Conservation (phyloP, 768 basidiomycete species). For the Kwoniella botswanensis region DNA sequence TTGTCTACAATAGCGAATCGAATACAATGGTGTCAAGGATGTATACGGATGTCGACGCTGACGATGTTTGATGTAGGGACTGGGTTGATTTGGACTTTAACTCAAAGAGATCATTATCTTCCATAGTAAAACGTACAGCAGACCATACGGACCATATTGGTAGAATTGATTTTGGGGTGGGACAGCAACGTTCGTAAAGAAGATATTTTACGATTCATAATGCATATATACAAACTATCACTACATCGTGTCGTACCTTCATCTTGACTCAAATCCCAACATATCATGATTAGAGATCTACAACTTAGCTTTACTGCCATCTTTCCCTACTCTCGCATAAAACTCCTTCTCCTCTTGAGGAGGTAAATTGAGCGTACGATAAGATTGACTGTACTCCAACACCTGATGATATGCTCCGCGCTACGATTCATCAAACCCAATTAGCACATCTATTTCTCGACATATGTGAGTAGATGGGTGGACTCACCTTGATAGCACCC, state of each 20-base stretch:
- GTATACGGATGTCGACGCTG: neutral
- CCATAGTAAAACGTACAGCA: neutral
- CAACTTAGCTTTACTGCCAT: constrained; percentile 18
- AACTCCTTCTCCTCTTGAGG: constrained; percentile 41
- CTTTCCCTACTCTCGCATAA: constrained; percentile 31
- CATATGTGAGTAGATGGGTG: too few relatives aligned
- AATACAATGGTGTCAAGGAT: neutral
- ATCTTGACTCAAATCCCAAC: too few relatives aligned
- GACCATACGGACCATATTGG: too few relatives aligned
- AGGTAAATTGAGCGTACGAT: constrained; percentile 34
- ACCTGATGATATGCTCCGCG: constrained; percentile 35
- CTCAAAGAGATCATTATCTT: constrained; percentile 31
- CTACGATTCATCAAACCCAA: constrained; percentile 4
- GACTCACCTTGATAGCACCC: constrained; percentile 54
- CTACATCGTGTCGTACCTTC: too few relatives aligned
- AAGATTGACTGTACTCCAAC: constrained; percentile 33
- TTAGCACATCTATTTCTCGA: too few relatives aligned
- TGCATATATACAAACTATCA: neutral
- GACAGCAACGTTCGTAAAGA: too few relatives aligned
- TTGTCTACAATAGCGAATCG: too few relatives aligned
- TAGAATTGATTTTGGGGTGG: too few relatives aligned
- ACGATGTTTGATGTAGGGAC: constrained; percentile 11
- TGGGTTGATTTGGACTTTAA: constrained; percentile 29
- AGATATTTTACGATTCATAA: neutral
- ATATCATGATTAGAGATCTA: neutral